Base-by-base conservation (phyloP, 371 early-diverging fungal genomes). In the Apophysomyces variabilis region DNA sequence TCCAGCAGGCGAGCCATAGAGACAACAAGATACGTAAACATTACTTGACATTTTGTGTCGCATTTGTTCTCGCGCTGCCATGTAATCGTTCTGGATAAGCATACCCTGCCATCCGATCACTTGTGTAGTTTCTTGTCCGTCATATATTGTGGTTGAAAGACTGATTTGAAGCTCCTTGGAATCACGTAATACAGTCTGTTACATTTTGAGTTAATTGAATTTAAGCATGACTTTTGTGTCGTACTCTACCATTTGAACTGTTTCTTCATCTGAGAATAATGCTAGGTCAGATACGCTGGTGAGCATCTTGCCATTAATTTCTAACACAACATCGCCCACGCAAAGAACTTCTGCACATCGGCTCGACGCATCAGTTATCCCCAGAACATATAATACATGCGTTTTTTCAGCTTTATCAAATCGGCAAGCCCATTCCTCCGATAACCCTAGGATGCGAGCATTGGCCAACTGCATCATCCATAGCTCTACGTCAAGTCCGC, bases 31-130 rank as follows among this genome's bases (percentile, higher is more conserved):
- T 1, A 95, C 87, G 75, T 95, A 96, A 9, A 95, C 89, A 5
- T 84, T 81, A 1, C 84, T 75, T 0, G 95, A 95, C 12, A 92
- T 74, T 4, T 75, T 66, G 7, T 86, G 83, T 12, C 56, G 62
- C 32, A 89, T 82, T 71, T 96, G 96, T 67, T 93, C 93, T 41
- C 86, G 80, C 1, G 93, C 95, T 0, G 95, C 93, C 13, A 83
- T 71, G 73, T 94, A 91, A 0, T 96, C 90, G 50, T 76, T 71
- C 70, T 93, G 93, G 14, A 95, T 74, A 7, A 93, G 66, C 7
- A 95, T 92, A 3, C 97, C 96, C 11, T 90, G 90, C 96, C 97
- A 96, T 12, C 90, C 81, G 21, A 96, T 82, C 14, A 94, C 77
- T 12, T 84, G 80, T 9, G 78, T 78, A 1, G 88, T 87, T 56